Percentiles rank a stretch among this genome's conserved stretches.
phyloP scores from a whole-genome alignment of 768 basidiomycete species.

The Russula ochroleuca region DNA sequence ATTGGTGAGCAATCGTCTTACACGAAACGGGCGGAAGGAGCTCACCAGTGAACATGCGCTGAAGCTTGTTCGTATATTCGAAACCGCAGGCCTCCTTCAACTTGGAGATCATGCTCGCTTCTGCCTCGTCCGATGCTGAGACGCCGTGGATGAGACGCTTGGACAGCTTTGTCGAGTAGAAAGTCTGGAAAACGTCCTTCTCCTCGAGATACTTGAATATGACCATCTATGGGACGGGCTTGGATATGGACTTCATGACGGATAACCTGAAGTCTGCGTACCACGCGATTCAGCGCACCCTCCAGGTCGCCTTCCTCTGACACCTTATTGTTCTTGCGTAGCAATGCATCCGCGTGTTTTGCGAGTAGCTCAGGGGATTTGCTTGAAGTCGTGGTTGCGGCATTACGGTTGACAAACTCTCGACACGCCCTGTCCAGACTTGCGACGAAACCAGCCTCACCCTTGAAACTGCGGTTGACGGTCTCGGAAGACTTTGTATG shows the following conservation, averaged over 20 bases:
- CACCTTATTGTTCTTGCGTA: constrained; percentile 95
- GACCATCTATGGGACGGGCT: constrained; percentile 62
- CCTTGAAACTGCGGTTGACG: constrained; percentile 82
- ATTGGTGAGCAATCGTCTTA: background rate
- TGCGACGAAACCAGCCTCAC: constrained; percentile 90
- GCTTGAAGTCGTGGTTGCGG: constrained; percentile 74
- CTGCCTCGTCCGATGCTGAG: constrained; percentile 93
- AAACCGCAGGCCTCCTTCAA: constrained; percentile 95
- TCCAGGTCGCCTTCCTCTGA: constrained; percentile 90
- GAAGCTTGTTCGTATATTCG: constrained; percentile 94
- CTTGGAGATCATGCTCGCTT: constrained; percentile 97
- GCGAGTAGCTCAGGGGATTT: constrained; percentile 92
- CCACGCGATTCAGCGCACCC: constrained; percentile 83
- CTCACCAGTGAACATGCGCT: constrained; percentile 93
- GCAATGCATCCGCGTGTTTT: constrained; percentile 82
- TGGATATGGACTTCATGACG: background rate
- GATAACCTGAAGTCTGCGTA: constrained; percentile 39
- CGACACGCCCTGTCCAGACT: constrained; percentile 92
- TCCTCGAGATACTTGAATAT: constrained; percentile 98
- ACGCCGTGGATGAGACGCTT: constrained; percentile 88
- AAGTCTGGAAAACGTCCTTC: constrained; percentile 98
- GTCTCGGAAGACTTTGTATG: constrained; percentile 90
- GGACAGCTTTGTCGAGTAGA: constrained; percentile 91
- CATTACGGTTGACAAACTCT: constrained; percentile 92
- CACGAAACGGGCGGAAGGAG: background rate